phyloP scores from a whole-genome alignment of 2,329 filamentous ascomycete genomes.

The Diaporthe ampelina region DNA sequence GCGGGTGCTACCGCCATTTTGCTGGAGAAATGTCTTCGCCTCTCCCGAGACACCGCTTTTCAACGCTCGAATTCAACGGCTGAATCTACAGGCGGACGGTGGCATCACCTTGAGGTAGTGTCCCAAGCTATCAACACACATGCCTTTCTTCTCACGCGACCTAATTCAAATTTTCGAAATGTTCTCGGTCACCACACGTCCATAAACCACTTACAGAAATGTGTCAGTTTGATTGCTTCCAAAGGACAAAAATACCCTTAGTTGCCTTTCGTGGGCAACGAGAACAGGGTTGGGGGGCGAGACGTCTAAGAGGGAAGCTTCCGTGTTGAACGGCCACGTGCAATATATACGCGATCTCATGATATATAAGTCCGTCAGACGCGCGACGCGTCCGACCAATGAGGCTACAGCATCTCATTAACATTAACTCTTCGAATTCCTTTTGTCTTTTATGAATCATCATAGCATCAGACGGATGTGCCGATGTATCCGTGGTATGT shows the following conservation, averaged over 20 bases:
- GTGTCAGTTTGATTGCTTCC: not conserved
- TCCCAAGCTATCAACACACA: not conserved
- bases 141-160: not conserved
- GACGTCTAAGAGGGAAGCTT: too few species aligned
- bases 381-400: not conserved
- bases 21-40: not conserved
- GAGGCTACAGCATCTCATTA: not conserved
- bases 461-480: not conserved
- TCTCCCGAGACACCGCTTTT: not conserved
- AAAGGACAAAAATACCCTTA: not conserved
- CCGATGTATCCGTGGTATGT: not conserved
- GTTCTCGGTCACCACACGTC: not conserved
- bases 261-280: not conserved
- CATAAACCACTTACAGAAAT: not conserved
- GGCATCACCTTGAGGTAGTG: not conserved
- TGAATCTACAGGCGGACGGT: not conserved
- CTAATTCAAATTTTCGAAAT: not conserved
- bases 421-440: not conserved
- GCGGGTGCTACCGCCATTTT: not conserved
- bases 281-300: too few species aligned
- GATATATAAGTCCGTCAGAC: not conserved
- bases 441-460: not conserved
- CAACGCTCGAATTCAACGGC: conserved; percentile 7
- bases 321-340: not conserved
- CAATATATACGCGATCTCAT: not conserved